Evolutionary conservation across 2,329 filamentous ascomycete species (phyloP), one percentile per base, ranked within the genome.

Genomic region (Colletotrichum viniferum): DNA sequence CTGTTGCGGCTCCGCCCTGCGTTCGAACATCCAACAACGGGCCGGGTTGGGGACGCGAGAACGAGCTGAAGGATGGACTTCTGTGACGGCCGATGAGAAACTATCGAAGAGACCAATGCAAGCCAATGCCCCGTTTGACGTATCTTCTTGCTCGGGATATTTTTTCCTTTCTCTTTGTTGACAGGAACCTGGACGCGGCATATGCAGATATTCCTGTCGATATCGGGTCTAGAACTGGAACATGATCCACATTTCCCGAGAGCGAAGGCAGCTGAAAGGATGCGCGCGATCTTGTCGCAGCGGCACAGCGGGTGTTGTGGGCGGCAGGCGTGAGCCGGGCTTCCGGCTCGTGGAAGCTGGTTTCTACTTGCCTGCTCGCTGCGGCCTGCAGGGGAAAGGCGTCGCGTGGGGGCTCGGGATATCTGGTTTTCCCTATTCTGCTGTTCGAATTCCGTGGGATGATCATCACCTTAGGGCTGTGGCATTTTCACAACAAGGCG

Each of bases 381-480:
- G 73, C 73, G 14, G 34, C 30, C 56, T 68, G 68, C 73, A 75
- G 73, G 69, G 63, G 69, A 24, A 34, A 56, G 36, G 36, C 67
- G 67, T 34, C 21, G 36, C 58, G 56, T 58, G 43, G 56, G 63
- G 66, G 62, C 62, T 34, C 36, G 32, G 67, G 18, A 52, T n/a
- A 73, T 58, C 26, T 63, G 34, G 30, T n/a, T 34, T 48, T 63
- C n/a, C 48, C 55, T 30, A 16, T 30, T 36, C 24, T 60, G 18
- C 28, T 38, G 24, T 10, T 38, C 12, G 12, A 13, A 21, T 36
- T 61, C 26, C 52, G 34, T 26, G 32, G 38, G 3, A 70, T 21
- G 43, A 43, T 21, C 28, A 36, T 74, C 66, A 28, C 28, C 36
- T 70, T 48, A 56, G 43, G 58, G 66, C 66, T 65, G 48, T 64